phyloP scores from a whole-genome alignment of 108 stramenopile species.

The Cyclostephanos tholiformis region DNA sequence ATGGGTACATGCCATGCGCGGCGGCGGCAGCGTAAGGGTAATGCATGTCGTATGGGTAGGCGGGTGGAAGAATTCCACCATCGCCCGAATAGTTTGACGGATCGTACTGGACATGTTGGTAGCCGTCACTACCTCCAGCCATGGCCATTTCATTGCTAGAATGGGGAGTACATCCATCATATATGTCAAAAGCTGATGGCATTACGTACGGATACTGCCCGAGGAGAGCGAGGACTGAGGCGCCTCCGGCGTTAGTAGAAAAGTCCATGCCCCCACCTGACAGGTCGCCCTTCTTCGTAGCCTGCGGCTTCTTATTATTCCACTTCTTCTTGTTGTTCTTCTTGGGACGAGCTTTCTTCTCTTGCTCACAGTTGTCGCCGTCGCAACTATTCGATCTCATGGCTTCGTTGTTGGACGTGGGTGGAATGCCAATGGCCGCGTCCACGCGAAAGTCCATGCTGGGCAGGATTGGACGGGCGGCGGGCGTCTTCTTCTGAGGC shows the following conservation, averaged over 20 bases:
- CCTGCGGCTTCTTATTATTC: not conserved
- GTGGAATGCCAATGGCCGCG: not conserved
- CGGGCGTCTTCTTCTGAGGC: not conserved
- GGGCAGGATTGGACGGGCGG: conserved; percentile 2
- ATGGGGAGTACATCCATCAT: conserved; percentile 8
- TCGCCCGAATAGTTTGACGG: not conserved
- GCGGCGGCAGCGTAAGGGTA: not conserved
- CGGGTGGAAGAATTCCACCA: not conserved
- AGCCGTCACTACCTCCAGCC: not conserved
- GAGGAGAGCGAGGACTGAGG: conserved; percentile 5
- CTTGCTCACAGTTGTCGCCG: not conserved
- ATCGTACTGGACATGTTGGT: conserved; percentile 4
- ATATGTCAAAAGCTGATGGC: not conserved
- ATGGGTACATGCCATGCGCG: not conserved
- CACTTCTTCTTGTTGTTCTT: conserved; percentile 5
- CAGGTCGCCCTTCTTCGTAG: not conserved
- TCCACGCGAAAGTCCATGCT: conserved; percentile 3
- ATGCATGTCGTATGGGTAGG: not conserved
- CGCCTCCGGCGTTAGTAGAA: conserved; percentile 11
- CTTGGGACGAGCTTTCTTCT: not conserved
- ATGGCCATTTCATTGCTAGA: not conserved
- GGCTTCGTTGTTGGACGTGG: not conserved
- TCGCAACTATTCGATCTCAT: not conserved
- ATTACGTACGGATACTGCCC: conserved; percentile 3
- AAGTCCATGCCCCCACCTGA: not conserved